phyloP scores from a whole-genome alignment of 768 basidiomycete genomes.

The Rubroboletus satanas region DNA sequence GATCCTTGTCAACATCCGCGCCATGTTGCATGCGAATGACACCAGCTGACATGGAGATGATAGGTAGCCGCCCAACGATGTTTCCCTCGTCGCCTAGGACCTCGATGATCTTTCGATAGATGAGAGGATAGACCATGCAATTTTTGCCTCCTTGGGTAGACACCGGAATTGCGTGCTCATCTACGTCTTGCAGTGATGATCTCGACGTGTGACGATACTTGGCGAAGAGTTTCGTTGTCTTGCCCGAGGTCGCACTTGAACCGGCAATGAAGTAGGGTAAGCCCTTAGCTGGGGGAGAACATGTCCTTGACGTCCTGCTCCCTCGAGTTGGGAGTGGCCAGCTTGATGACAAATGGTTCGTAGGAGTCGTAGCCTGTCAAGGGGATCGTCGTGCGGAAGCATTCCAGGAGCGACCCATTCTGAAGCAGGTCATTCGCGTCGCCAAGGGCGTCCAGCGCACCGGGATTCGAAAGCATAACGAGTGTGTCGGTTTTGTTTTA shows the following conservation, averaged over 20 bases:
- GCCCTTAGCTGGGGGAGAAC: conserved; percentile 23
- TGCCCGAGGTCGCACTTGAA: conserved; percentile 19
- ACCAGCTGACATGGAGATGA: conserved; percentile 14
- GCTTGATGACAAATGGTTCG: conserved; percentile 13
- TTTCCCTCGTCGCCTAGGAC: conserved; percentile 1
- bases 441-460: conserved; percentile 3
- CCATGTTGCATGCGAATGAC: conserved; percentile 20
- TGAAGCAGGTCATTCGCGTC: background rate
- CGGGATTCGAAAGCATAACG: conserved; percentile 14
- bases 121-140: conserved; percentile 21
- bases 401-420: conserved; percentile 7
- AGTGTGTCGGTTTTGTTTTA: conserved; percentile 11
- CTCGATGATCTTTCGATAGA: conserved; percentile 6
- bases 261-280: conserved; percentile 20
- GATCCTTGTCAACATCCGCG: conserved; percentile 14
- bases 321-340: conserved; percentile 1
- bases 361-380: conserved; percentile 22
- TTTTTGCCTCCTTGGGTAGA: conserved; percentile 18
- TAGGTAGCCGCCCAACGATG: background rate
- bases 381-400: conserved; percentile 16
- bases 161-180: conserved; percentile 11
- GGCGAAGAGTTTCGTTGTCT: conserved; percentile 17
- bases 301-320: conserved; percentile 17
- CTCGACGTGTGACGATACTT: conserved; percentile 10
- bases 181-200: conserved; percentile 12